A percentile compares a stretch with the other conserved stretches of the same genome.
Conservation (phyloP, 2,329 filamentous ascomycete species). For the Seiridium cupressi region DNA sequence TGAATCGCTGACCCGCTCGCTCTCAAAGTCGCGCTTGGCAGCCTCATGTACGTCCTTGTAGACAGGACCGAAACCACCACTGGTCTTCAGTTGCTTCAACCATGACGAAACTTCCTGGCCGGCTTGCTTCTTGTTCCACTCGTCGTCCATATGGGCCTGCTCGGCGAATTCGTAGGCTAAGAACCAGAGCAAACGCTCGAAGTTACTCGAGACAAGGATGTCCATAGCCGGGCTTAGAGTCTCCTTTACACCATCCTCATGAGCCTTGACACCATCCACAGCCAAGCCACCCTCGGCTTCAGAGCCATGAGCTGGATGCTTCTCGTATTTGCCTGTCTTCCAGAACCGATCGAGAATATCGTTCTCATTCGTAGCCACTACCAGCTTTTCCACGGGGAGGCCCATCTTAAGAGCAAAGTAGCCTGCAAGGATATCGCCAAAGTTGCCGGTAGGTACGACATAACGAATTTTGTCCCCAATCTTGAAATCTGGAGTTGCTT, state of each 20-base stretch:
- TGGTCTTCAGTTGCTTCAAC: constrained; percentile 76
- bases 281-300: constrained; percentile 63
- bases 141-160: constrained; percentile 58
- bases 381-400: constrained; percentile 80
- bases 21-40: constrained; percentile 75
- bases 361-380: constrained; percentile 95
- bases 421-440: constrained; percentile 85
- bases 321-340: constrained; percentile 86
- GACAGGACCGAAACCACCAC: constrained; percentile 78
- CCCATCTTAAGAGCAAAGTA: constrained; percentile 93
- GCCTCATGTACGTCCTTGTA: constrained; percentile 68
- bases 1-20: constrained; percentile 67
- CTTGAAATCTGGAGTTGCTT: constrained; percentile 57
- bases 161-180: constrained; percentile 71
- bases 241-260: constrained; percentile 78
- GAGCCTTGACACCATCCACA: constrained; percentile 60
- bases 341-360: constrained; percentile 96
- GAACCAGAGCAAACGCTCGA: constrained; percentile 94
- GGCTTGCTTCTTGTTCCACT: constrained; percentile 66
- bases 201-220: constrained; percentile 93
- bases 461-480: constrained; percentile 73
- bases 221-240: constrained; percentile 97
- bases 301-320: constrained; percentile 63
- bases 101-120: constrained; percentile 76
- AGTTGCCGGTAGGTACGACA: constrained; percentile 93